These are phyloP conservation scores for Tylopilus sp. DNA, from an alignment of 768 basidiomycete species.

Conservation along the genomic window DNA sequence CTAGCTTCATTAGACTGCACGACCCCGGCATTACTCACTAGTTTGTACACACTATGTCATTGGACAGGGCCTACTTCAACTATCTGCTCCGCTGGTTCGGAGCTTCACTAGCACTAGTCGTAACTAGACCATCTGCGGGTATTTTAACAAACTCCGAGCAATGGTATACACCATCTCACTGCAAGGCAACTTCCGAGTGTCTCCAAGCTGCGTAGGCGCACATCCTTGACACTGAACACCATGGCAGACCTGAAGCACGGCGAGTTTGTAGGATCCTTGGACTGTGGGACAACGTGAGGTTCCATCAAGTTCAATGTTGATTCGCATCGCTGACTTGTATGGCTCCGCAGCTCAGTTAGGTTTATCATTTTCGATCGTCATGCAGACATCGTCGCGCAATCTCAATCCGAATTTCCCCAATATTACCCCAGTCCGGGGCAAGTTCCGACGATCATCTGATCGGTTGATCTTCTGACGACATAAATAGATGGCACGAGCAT, in stretches of 20 bases:
- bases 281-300: constrained; percentile 92
- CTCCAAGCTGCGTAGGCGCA: neutral
- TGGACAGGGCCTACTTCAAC: neutral
- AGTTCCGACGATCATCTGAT: constrained; percentile 13
- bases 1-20: neutral
- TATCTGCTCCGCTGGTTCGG: neutral
- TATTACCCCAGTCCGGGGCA: constrained; percentile 88
- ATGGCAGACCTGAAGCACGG: constrained; percentile 51
- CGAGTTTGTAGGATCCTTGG: constrained; percentile 88
- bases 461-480: neutral
- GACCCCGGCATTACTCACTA: neutral
- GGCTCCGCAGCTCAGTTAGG: constrained; percentile 65
- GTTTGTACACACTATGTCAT: neutral
- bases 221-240: neutral
- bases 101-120: neutral
- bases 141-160: neutral
- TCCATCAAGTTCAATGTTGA: neutral
- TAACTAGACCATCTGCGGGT: neutral
- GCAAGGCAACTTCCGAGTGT: constrained; percentile 11
- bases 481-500: constrained; percentile 89
- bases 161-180: constrained; percentile 1
- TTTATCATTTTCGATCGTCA: constrained; percentile 89
- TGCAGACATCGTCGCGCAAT: constrained; percentile 83
- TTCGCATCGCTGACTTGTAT: constrained; percentile 4
- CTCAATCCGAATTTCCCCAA: constrained; percentile 92